Percentiles rank a stretch among this genome's conserved stretches.
These are phyloP conservation scores for Pistacia integerrima DNA, from an alignment of 345 rosid species.

Conservation along the genomic window DNA sequence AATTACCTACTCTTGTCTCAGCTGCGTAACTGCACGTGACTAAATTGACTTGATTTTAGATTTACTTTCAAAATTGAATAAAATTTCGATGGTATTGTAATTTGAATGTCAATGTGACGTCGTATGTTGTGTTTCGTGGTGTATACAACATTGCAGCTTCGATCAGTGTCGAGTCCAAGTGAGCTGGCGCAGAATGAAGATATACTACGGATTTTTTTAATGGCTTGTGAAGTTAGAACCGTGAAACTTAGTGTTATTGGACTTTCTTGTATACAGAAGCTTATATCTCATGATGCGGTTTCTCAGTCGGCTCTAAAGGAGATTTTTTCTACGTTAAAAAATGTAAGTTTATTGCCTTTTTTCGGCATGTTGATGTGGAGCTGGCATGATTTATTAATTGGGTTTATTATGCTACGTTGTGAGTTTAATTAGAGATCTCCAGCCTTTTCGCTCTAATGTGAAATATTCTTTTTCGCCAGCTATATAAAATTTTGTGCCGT, in stretches of 20 bases:
- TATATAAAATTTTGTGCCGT: not conserved
- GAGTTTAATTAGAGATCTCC: no score
- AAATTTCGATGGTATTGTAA: not conserved
- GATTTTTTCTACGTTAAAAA: slow-evolving; percentile 79
- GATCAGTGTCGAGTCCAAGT: slow-evolving; percentile 76
- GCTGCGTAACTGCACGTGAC: not conserved
- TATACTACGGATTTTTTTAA: slow-evolving; percentile 76
- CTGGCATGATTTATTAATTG: not conserved
- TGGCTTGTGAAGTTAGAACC: slow-evolving; percentile 91
- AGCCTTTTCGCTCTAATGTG: not conserved
- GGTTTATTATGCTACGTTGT: not conserved
- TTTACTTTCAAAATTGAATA: not conserved
- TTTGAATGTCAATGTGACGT: not conserved
- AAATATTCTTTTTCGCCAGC: not conserved
- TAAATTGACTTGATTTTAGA: not conserved
- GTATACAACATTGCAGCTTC: slow-evolving; percentile 57
- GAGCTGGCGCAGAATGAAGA: slow-evolving; percentile 86
- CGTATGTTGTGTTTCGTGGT: not conserved
- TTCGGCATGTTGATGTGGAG: not conserved
- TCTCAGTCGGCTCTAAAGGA: slow-evolving; percentile 79
- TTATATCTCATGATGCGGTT: slow-evolving; percentile 94
- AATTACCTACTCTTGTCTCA: not conserved
- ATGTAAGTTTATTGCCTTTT: slow-evolving; percentile 52
- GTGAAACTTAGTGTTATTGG: slow-evolving; percentile 92
- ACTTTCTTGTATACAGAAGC: slow-evolving; percentile 92